Conservation (phyloP, 2,329 filamentous ascomycete genomes). For the Knufia fluminis region DNA sequence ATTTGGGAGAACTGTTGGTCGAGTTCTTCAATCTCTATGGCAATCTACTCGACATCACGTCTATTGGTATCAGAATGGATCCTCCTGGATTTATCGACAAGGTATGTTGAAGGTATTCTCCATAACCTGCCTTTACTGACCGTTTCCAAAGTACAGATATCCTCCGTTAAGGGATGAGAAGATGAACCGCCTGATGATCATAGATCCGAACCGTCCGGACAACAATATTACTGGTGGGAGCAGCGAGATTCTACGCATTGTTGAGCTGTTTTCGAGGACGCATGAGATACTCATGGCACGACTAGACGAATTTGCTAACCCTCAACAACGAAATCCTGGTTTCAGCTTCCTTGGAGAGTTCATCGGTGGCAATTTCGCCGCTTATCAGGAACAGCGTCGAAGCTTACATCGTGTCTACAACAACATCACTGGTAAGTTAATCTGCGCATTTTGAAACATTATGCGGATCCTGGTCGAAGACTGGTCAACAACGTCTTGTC, state of each 20-base stretch:
- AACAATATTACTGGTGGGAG: slow-evolving; percentile 93
- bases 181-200: slow-evolving; percentile 65
- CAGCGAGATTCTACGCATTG: slow-evolving; percentile 56
- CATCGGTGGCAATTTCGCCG: slow-evolving; percentile 68
- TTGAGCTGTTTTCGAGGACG: slow-evolving; percentile 60
- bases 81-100: slow-evolving; percentile 70
- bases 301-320: slow-evolving; percentile 38
- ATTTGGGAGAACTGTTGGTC: slow-evolving; percentile 73
- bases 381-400: slow-evolving; percentile 60
- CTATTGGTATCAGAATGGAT: slow-evolving; percentile 64
- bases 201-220: slow-evolving; percentile 74
- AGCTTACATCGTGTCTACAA: slow-evolving; percentile 46
- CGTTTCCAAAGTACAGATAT: slow-evolving; percentile 8
- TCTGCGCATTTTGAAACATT: not conserved
- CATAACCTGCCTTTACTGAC: slow-evolving; percentile 12
- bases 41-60: slow-evolving; percentile 62
- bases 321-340: slow-evolving; percentile 19
- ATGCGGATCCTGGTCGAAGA: not conserved
- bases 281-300: slow-evolving; percentile 48
- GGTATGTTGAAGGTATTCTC: slow-evolving; percentile 36
- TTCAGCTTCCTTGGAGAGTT: slow-evolving; percentile 61
- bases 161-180: slow-evolving; percentile 41
- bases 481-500: not conserved
- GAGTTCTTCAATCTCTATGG: slow-evolving; percentile 88
- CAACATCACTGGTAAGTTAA: not conserved